Evolutionary conservation across 179 eudicot genomes (phyloP).

Genomic region (Heliamphora pulchella): DNA sequence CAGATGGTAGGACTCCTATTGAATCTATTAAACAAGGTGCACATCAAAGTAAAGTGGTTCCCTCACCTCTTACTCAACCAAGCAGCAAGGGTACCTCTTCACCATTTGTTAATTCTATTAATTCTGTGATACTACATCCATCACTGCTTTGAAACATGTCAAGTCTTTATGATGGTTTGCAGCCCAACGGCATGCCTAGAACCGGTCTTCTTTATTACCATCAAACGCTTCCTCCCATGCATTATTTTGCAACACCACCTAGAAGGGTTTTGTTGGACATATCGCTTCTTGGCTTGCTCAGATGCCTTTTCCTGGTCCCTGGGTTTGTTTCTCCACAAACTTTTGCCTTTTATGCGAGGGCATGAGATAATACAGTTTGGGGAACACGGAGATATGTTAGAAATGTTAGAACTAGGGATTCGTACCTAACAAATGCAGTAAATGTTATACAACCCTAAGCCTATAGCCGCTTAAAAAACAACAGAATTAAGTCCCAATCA

Average conservation of each 20-base stretch:
- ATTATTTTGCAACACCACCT: conserved; percentile 59
- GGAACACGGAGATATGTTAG: too few species aligned
- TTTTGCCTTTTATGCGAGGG: conserved; percentile 36
- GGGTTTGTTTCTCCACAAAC: conserved; percentile 57
- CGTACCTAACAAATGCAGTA: neutral
- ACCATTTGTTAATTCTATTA: conserved; percentile 34
- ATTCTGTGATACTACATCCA: conserved; percentile 43
- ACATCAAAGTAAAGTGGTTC: conserved; percentile 34
- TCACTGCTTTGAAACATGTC: conserved; percentile 84
- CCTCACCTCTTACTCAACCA: conserved; percentile 47
- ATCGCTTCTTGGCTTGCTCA: conserved; percentile 66
- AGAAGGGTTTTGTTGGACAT: conserved; percentile 40
- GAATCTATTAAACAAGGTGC: conserved; percentile 38
- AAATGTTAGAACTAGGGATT: too few species aligned
- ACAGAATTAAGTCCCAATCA: neutral
- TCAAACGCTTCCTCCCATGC: conserved; percentile 52
- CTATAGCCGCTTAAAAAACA: neutral
- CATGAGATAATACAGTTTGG: too few species aligned
- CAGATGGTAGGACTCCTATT: conserved; percentile 55
- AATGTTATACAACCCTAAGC: neutral
- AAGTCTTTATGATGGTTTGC: conserved; percentile 51
- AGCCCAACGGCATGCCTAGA: conserved; percentile 43
- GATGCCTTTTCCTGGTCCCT: conserved; percentile 52
- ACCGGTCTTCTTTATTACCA: conserved; percentile 45
- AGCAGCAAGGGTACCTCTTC: conserved; percentile 50